A percentile compares a stretch with the other conserved stretches of the same genome.
phyloP scores from a whole-genome alignment of 116 monocot species.

The Dioscorea cayenensis region DNA sequence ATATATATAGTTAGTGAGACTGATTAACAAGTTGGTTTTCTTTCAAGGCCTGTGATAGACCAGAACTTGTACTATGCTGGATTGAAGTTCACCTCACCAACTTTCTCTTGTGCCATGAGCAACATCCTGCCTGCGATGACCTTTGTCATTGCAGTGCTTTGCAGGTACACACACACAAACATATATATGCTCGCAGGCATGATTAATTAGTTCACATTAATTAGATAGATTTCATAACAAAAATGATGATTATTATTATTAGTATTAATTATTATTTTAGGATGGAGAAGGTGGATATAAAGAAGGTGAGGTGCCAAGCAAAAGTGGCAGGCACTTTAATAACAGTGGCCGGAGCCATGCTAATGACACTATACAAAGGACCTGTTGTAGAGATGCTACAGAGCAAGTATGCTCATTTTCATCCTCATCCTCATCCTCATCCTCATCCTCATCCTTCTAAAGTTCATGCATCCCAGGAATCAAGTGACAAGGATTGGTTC shows the following conservation, averaged over 20 bases:
- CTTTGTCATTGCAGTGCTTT: conserved; percentile 59
- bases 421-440: neutral
- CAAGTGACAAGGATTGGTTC: conserved; percentile 48
- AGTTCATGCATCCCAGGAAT: conserved; percentile 15
- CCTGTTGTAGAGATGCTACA: conserved; percentile 45
- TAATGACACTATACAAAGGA: conserved; percentile 76
- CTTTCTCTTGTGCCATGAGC: conserved; percentile 71
- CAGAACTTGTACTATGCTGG: conserved; percentile 74
- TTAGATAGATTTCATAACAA: too few species aligned
- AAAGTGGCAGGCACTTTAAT: conserved; percentile 59
- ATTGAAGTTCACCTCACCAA: conserved; percentile 53
- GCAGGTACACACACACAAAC: conserved; percentile 16
- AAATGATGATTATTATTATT: too few species aligned
- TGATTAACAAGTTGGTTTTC: neutral
- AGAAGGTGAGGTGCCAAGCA: conserved; percentile 47
- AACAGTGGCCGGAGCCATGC: conserved; percentile 64
- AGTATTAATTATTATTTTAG: conserved; percentile 8
- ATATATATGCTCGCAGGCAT: neutral
- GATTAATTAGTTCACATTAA: neutral
- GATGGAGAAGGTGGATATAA: conserved; percentile 66
- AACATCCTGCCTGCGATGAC: conserved; percentile 75
- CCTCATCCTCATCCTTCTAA: neutral
- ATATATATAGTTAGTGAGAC: neutral
- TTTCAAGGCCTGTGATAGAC: conserved; percentile 36
- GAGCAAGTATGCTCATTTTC: conserved; percentile 17